phyloP scores from a whole-genome alignment of 768 basidiomycete genomes.

The Tricholoma matsutake region DNA sequence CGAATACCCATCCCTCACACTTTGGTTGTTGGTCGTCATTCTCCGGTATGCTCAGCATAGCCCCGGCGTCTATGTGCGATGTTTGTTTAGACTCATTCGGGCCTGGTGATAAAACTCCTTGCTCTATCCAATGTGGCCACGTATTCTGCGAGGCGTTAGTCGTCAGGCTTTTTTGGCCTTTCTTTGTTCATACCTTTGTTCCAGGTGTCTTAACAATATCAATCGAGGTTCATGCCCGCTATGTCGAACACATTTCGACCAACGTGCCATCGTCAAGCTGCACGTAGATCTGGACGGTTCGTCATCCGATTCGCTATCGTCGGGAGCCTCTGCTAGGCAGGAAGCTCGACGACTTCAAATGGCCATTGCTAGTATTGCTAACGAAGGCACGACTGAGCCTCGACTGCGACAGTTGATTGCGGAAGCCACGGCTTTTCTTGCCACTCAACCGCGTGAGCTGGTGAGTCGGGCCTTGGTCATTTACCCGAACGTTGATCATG shows the following conservation, averaged over 20 bases:
- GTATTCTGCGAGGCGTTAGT: slow-evolving; percentile 57
- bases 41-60: slow-evolving; percentile 59
- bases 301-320: slow-evolving; percentile 6
- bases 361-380: slow-evolving; percentile 50
- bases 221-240: slow-evolving; percentile 47
- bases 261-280: slow-evolving; percentile 46
- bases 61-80: slow-evolving; percentile 67
- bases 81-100: slow-evolving; percentile 69
- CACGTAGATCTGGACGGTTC: slow-evolving; percentile 53
- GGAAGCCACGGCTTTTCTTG: slow-evolving; percentile 47
- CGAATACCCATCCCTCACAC: slow-evolving; percentile 7
- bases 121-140: slow-evolving; percentile 70
- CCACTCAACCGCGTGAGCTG: slow-evolving; percentile 41
- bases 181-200: slow-evolving; percentile 7
- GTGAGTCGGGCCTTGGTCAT: slow-evolving; percentile 28
- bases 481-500: slow-evolving; percentile 3
- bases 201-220: slow-evolving; percentile 2
- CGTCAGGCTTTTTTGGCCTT: not conserved
- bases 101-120: slow-evolving; percentile 50
- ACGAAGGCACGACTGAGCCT: slow-evolving; percentile 52
- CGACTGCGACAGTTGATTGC: slow-evolving; percentile 48
- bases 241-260: slow-evolving; percentile 54
- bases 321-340: slow-evolving; percentile 32
- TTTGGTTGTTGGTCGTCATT: slow-evolving; percentile 19
- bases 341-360: slow-evolving; percentile 53